These are phyloP conservation scores for Rhytidhysteron rufulum DNA, from an alignment of 2,329 filamentous ascomycete genomes.

Conservation along the genomic window DNA sequence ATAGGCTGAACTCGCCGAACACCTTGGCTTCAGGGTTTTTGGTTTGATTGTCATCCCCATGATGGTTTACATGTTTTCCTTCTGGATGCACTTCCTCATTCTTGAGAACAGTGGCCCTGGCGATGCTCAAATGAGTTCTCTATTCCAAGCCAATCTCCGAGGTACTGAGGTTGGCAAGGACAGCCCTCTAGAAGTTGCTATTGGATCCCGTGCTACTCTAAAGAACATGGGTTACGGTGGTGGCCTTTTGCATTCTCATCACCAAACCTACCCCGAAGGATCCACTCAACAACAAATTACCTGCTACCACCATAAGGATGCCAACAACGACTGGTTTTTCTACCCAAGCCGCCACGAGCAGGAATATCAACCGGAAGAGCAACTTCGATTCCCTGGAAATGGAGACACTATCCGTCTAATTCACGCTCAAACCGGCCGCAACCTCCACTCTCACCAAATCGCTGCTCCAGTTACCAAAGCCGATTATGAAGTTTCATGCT, in stretches of 20 bases:
- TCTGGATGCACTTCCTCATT: slow-evolving; percentile 90
- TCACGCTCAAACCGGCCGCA: slow-evolving; percentile 92
- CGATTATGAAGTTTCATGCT: slow-evolving; percentile 90
- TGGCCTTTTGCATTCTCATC: slow-evolving; percentile 90
- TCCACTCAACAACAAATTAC: slow-evolving; percentile 95
- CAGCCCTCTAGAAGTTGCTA: slow-evolving; percentile 86
- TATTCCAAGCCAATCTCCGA: slow-evolving; percentile 94
- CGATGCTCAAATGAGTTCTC: slow-evolving; percentile 99
- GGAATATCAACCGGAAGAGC: slow-evolving; percentile 67
- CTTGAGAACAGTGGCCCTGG: slow-evolving; percentile 91
- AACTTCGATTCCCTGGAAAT: slow-evolving; percentile 71
- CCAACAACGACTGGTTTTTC: slow-evolving; percentile 99
- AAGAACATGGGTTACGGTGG: slow-evolving; percentile 99
- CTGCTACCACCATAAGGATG: slow-evolving; percentile 99
- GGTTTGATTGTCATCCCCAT: slow-evolving; percentile 86
- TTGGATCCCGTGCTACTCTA: slow-evolving; percentile 83
- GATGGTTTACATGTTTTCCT: slow-evolving; percentile 91
- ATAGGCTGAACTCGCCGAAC: slow-evolving; percentile 65
- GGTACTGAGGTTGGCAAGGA: slow-evolving; percentile 93
- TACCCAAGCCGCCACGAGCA: slow-evolving; percentile 82
- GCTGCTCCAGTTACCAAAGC: slow-evolving; percentile 83
- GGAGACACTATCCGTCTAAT: slow-evolving; percentile 79
- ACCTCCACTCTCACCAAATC: slow-evolving; percentile 91
- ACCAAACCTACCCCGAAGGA: slow-evolving; percentile 93
- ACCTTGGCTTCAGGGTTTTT: slow-evolving; percentile 74